Base-by-base conservation (phyloP, 139 green algal species). In the Pycnococcus provasolii region DNA sequence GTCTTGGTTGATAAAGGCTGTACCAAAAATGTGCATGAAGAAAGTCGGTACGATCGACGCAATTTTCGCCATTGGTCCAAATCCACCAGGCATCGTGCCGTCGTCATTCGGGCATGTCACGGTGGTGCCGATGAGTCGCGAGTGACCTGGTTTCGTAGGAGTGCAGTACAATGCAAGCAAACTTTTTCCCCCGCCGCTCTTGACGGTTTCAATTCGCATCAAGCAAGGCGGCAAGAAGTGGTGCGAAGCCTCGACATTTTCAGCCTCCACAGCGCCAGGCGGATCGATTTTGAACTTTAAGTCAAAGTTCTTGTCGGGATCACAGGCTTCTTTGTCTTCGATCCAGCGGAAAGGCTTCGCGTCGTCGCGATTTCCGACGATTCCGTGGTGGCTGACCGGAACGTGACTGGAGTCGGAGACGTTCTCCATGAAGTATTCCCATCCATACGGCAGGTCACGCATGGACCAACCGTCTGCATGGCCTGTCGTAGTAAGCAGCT, bases 381-480 rank as follows among this genome's bases (percentile, higher is more conserved):
- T 37, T 2, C 44, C 66, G 64, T 72, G 62, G 62, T 77, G 71
- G n/a, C 40, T 47, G 26, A 77, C 71, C 3, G 50, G 42, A 39
- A 62, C 71, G 64, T 73, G 71, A 42, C 58, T 51, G 4, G 77
- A 70, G 58, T 83, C 77, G 40, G 68, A 73, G n/a, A 76, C 65
- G 66, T 83, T 83, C 66, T 83, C 77, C 0, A 79, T 44, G 51
- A 79, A 79, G 42, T 53, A 71, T 61, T 73, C 71, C 73, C 66
- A 74, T 7, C 66, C 73, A 54, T 79, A 73, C n/a, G 64, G 58
- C 13, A 77, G 53, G 67, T 77, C 71, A 7, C 63, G 53, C 46
- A 67, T 13, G n/a, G 53, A 42, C 67, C 67, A 73, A 45, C 55
- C 53, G 62, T 68, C 62, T 11, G 43, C 43, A 45, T 61, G 26